Base-by-base conservation (phyloP, 2,329 filamentous ascomycete species). In the Hirsutella rhossiliensis region DNA sequence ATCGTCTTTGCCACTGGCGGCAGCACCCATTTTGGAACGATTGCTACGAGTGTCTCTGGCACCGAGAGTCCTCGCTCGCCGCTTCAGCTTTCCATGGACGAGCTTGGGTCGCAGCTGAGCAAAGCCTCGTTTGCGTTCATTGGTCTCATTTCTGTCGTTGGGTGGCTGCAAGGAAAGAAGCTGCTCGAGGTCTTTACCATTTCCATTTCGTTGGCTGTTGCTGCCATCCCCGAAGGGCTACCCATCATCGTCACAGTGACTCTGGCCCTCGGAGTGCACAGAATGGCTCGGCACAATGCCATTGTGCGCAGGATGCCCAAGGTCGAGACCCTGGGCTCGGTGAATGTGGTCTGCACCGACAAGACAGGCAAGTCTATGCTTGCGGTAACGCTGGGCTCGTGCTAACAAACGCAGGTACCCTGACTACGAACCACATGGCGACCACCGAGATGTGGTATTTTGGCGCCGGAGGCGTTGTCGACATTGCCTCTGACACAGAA, bases 181-280 rank as follows among this genome's bases (percentile, higher is more conserved):
- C 68, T 95, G 42, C 72, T 98, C 34, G 90, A 98, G 50, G 94
- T 98, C 57, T 98, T 98, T 56, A 94, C 92, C 28, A 96, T 97
- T 53, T 94, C 89, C 15, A 92, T 98, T 38, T 97, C 92, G 11
- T 76, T 98, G 34, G 92, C 92, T 23, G 92, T 98, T 11, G 92
- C 92, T 37, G 90, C 90, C 15, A 97, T 97, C 54, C 90, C 90
- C 0, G 90, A 97, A 68, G 92, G 92, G 18, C 72, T 98, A 6
- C 92, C 92, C 0, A 98, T 98, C 57, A 98, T 98, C 55, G 94
- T 98, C 28, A 98, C 92, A 0, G 92, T 98, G 30, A 98, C 92
- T 0, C 72, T 98, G 44, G 92, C 92, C 34, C 73, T 98, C 13
- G 94, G 92, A 13, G 94, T 98, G 9, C 78, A 98, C 56, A 82